phyloP scores from a whole-genome alignment of 148 eudicot species.

The Rhododendron molle region DNA sequence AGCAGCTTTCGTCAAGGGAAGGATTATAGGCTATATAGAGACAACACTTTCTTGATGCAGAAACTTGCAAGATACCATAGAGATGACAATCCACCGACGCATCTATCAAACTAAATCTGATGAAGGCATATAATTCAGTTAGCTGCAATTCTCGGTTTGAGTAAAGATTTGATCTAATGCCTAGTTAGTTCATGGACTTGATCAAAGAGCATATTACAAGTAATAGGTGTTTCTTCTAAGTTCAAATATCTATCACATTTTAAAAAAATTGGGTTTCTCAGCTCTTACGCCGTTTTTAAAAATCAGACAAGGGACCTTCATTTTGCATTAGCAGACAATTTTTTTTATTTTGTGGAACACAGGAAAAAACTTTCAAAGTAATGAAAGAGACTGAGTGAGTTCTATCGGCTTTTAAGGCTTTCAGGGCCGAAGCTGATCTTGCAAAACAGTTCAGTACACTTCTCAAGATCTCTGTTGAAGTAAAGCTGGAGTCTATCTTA shows the following conservation, averaged over 20 bases:
- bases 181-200: neutral
- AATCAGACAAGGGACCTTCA: neutral
- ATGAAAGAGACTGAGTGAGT: neutral
- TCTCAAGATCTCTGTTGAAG: neutral
- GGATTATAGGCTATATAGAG: neutral
- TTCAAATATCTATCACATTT: neutral
- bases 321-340: neutral
- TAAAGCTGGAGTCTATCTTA: neutral
- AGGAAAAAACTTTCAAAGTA: neutral
- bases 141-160: neutral
- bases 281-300: neutral
- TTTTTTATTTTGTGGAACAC: neutral
- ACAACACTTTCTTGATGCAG: neutral
- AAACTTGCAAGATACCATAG: neutral
- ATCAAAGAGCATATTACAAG: neutral
- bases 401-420: neutral
- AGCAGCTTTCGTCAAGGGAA: neutral
- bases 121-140: neutral
- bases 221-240: neutral
- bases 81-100: neutral
- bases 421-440: neutral
- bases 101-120: neutral
- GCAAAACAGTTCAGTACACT: neutral
- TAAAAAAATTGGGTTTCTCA: neutral
- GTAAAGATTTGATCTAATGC: neutral